Evolutionary conservation across 768 basidiomycete species (phyloP), one percentile per base, ranked within the genome.

Genomic region (Phaffia australis): DNA sequence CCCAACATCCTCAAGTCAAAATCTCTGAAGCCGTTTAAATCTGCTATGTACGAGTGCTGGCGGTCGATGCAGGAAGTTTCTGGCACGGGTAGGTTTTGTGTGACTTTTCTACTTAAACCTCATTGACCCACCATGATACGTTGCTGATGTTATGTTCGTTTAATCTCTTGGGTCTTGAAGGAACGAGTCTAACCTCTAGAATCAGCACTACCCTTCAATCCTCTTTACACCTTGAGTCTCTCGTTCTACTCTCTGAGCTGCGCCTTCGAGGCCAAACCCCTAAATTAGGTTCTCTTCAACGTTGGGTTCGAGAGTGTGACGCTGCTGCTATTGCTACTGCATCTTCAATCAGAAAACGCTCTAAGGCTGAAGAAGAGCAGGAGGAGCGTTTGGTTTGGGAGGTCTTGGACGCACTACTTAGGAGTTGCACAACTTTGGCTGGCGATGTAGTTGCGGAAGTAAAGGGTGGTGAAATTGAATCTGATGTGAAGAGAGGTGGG

Each of bases 241-340:
- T 82, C 32, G 79, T 83, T 29, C 74, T 81, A n/a, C 76, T 83
- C n/a, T 78, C 81, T 49, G 81, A 82, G 71, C 80, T 82, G 77
- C 79, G 78, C 56, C 78, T 80, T 27, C 78, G 81, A 7, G 73
- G 75, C 15, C 77, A 81, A 8, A 72, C 79, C 7, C 81, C 81
- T 6, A 81, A 82, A 68, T 79, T 83, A 16, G 82, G 82, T 3
- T 79, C 81, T 1, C 73, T 83, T 7, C 81, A 83, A 70, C 77
- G 82, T 15, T 83, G 82, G 82, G 81, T 82, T 5, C 73, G 82
- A 47, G 82, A 83, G 69, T 82, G 81, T 71, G 82, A 83, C 73
- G 82, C 82, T 1, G 81, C 81, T 2, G 59, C 64, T 16, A 56
- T 67, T 21, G 42, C 35, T n/a, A 42, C 66, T n/a, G 25, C 66